These are phyloP conservation scores for Cucurbitaria berberidis DNA, from an alignment of 2,329 filamentous ascomycete genomes.

Conservation along the genomic window DNA sequence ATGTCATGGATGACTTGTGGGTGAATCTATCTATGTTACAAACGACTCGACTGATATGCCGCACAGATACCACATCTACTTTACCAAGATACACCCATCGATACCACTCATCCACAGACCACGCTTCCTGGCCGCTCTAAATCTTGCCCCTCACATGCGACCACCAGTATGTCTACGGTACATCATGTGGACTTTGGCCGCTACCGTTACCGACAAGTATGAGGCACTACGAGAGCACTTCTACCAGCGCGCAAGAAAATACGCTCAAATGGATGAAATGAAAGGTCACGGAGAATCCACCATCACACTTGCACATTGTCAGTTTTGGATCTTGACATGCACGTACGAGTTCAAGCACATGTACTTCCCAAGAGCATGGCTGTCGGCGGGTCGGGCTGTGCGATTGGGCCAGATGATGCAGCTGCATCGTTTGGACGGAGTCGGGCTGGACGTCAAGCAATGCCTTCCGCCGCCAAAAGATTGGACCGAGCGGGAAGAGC, in stretches of 20 bases:
- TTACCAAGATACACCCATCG: slow-evolving; percentile 86
- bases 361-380: slow-evolving; percentile 95
- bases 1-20: slow-evolving; percentile 85
- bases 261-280: slow-evolving; percentile 87
- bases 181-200: slow-evolving; percentile 95
- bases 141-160: slow-evolving; percentile 82
- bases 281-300: slow-evolving; percentile 90
- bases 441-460: slow-evolving; percentile 88
- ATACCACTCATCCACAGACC: slow-evolving; percentile 88
- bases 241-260: slow-evolving; percentile 87
- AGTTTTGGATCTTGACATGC: slow-evolving; percentile 79
- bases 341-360: slow-evolving; percentile 96
- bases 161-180: slow-evolving; percentile 90
- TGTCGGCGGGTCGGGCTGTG: slow-evolving; percentile 83
- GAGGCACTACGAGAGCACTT: slow-evolving; percentile 81
- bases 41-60: slow-evolving; percentile 12
- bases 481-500: slow-evolving; percentile 92
- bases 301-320: slow-evolving; percentile 83
- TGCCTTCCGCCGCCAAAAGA: slow-evolving; percentile 85
- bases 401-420: slow-evolving; percentile 91
- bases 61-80: slow-evolving; percentile 78
- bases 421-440: slow-evolving; percentile 82
- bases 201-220: slow-evolving; percentile 83
- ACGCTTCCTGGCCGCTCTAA: slow-evolving; percentile 86
- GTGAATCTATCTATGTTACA: slow-evolving; percentile 26